Base-by-base conservation (phyloP, 305 asterid genomes). In the Striga hermonthica region DNA sequence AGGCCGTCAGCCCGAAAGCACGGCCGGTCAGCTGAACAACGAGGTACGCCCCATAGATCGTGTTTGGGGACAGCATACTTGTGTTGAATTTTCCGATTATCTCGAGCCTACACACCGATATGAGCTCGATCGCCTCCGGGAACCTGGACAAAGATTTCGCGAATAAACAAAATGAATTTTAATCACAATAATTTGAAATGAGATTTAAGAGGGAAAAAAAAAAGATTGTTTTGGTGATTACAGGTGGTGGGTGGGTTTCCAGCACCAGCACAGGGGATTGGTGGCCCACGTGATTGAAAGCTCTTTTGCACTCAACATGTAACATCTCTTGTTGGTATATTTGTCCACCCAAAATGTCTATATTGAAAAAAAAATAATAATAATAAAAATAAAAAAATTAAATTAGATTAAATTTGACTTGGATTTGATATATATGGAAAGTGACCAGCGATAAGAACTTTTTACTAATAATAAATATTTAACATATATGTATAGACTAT, bases 71-170 rank as follows among this genome's bases (percentile, higher is more conserved):
- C 58, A 88, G 61, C 71, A 76, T 71, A 16, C 50, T 16, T 0
- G 79, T 72, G 69, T 68, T 76, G 10, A 86, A 78, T 36, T 57
- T 82, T 7, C 85, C 91, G 4, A 58, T 52, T 56, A 88, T 82
- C 28, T 84, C 85, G n/a, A 88, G 79, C 85, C 91, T 82, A 12
- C 72, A 68, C 48, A 84, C 84, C 88, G 79, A 79, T 44, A 87
- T 67, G 1, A 87, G 90, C 83, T 87, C 92, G 0, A 66, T 88
- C 1, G 76, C 74, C 72, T 84, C 79, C 0, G 77, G 67, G 47
- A 87, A 87, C 62, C 95, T 86, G 8, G 6, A 2, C 4, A 7
- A 54, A 16, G 8, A 10, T 13, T 3, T 13, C 0, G 36, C 22
- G 3, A 13, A 53, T 12, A 15, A 11, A 38, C 12, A 37, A 4